Evolutionary conservation across 495 filamentous ascomycete genomes (phyloP), one percentile per base, ranked within the genome.

Genomic region (Lophium mytilinum): DNA sequence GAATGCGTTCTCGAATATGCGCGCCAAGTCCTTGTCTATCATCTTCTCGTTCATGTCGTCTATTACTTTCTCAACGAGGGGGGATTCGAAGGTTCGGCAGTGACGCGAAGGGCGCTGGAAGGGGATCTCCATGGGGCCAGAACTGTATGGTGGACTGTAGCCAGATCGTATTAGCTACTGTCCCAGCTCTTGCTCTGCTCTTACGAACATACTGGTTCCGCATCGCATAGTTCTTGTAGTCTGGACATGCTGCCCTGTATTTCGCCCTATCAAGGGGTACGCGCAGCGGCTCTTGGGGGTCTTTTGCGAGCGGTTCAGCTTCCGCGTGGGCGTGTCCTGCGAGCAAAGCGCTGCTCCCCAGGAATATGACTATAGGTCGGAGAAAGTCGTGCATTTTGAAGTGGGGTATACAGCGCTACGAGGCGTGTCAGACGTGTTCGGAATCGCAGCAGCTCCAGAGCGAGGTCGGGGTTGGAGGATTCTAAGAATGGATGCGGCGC

Each of bases 1-100:
- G 63, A 92, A 97, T n/a, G 91, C 85, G 67, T 99, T 99, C 56
- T 93, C 89, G 68, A 99, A 99, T 7, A 99, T 73, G 35, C 91
- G 83, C 4, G 93, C 90, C 10, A 99, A 80, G 66, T 97, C 94
- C 52, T 85, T 85, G 67, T 96, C 87, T 37, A 83, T 78, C 77
- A 98, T 87, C 37, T 82, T 83, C 34, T 78, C 76, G 3, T 83
- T 91, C 46, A 97, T 73, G 68, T 96, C 83, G 9, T 80, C 71
- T 63, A 97, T 96, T 63, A 95, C 83, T 64, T 89, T 76, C 69
- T 99, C 93, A 14, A 96, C 92, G 0, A 84, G 77, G 0, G 86
- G 77, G 0, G 90, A 95, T 37, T 80, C 76, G 73, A 97, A 99
- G 0, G 92, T 95, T 51, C 93, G 87, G 67, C 93, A 99, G 63